phyloP scores from a whole-genome alignment of 176 grass and related monocot species.

The Triticum dicoccoides region DNA sequence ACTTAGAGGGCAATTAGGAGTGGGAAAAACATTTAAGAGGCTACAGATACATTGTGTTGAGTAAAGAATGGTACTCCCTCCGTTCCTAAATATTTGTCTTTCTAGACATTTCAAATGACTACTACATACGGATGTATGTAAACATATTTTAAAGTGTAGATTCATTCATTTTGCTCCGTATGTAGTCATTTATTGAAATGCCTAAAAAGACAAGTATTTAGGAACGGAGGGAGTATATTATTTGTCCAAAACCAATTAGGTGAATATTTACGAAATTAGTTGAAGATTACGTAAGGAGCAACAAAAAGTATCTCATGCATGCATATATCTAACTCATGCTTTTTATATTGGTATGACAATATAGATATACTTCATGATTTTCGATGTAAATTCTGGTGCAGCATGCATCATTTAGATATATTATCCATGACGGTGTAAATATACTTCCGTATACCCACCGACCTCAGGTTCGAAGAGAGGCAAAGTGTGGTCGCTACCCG shows the following conservation, averaged over 20 bases:
- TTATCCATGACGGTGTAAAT: background rate
- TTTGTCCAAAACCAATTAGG: background rate
- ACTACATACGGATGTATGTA: no score
- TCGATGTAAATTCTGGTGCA: background rate
- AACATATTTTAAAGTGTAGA: no score
- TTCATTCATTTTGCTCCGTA: no score
- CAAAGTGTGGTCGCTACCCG: conserved; percentile 15
- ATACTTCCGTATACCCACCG: background rate
- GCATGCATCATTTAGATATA: background rate
- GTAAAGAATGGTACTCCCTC: background rate
- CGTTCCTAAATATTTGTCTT: no score
- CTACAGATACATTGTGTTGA: background rate
- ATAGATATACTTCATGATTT: background rate
- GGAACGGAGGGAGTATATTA: no score
- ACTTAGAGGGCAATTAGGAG: background rate
- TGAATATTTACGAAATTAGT: background rate
- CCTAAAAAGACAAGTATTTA: no score
- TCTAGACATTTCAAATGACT: no score
- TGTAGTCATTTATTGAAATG: no score
- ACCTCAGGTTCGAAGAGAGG: conserved; percentile 41
- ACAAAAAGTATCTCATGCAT: background rate
- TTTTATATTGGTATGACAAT: background rate
- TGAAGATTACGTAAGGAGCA: background rate
- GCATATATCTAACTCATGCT: background rate
- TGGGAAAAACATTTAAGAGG: background rate